Evolutionary conservation across 2,329 filamentous ascomycete genomes (phyloP), one percentile per base, ranked within the genome.

Genomic region (Trematosphaeria pertusa): DNA sequence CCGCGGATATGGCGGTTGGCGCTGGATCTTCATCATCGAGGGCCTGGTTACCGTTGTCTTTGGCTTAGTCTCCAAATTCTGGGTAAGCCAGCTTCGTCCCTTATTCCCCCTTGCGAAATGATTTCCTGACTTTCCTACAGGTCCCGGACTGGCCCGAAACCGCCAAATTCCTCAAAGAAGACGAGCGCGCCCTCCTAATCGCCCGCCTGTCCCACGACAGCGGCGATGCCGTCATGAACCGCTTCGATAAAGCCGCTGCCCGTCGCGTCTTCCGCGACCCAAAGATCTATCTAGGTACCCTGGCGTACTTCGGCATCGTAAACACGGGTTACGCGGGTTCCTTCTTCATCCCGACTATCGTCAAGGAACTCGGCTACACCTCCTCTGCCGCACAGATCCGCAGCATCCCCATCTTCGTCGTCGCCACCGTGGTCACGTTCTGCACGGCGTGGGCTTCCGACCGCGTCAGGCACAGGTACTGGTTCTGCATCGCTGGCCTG

Each of bases 401-500:
- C 36, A 64, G 54, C 12, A 73, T 75, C 21, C 73, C 73, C 7
- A 64, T 73, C 24, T 74, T 69, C 38, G 52, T 73, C 21, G 69
- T 72, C 2, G 71, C 72, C 5, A 69, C 68, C n/a, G 53, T 68
- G 8, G 64, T 65, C 8, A 64, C 68, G 10, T 41, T 75, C 9
- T 46, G 54, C 1, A 62, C 70, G 2, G 76, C 80, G 2, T 76
- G 74, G 48, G 37, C 73, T 1, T 79, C 79, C 2, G 81, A 84
- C 50, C 70, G 73, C 1, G 56, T 81, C 11, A 75, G 74, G 24
- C 79, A 83, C 55, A 75, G 82, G 0, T 84, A 78, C 58, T 67
- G 65, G 32, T 84, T 84, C 65, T 77, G 77, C 18, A 73, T 84
- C 12, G 45, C 71, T 3, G 80, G 80, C 2, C 71, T 78, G 18